phyloP scores from a whole-genome alignment of 2,329 filamentous ascomycete species.

The Teratosphaeria viscida region DNA sequence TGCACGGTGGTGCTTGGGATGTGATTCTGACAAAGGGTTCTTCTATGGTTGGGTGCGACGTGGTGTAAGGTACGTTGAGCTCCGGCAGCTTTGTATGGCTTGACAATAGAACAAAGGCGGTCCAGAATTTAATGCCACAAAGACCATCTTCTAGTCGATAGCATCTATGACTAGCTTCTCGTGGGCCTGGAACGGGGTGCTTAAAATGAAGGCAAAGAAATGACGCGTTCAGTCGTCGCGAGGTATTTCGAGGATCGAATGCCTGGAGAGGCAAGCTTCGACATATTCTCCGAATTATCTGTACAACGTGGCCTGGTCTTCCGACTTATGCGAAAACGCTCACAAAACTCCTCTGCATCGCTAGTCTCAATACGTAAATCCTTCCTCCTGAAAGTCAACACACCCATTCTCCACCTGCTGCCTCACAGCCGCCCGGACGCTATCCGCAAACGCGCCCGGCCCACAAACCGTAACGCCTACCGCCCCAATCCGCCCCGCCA shows the following conservation, averaged over 20 bases:
- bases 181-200: background rate
- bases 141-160: background rate
- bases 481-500: conserved; percentile 44
- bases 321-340: background rate
- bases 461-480: conserved; percentile 54
- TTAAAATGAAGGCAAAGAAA: too few species aligned
- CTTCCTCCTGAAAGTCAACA: conserved; percentile 55
- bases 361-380: conserved; percentile 41
- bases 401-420: conserved; percentile 41
- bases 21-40: background rate
- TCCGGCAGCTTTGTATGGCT: background rate
- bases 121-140: background rate
- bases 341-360: background rate
- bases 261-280: background rate
- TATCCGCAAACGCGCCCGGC: conserved; percentile 52
- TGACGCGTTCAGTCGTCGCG: too few species aligned
- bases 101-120: background rate
- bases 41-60: background rate
- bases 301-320: background rate
- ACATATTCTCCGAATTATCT: background rate
- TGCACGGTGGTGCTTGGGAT: background rate
- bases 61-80: background rate
- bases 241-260: background rate
- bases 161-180: background rate
- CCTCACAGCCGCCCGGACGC: conserved; percentile 46